Evolutionary conservation across 352 stramenopile genomes (phyloP).

Genomic region (Blastocystis sp.): DNA sequence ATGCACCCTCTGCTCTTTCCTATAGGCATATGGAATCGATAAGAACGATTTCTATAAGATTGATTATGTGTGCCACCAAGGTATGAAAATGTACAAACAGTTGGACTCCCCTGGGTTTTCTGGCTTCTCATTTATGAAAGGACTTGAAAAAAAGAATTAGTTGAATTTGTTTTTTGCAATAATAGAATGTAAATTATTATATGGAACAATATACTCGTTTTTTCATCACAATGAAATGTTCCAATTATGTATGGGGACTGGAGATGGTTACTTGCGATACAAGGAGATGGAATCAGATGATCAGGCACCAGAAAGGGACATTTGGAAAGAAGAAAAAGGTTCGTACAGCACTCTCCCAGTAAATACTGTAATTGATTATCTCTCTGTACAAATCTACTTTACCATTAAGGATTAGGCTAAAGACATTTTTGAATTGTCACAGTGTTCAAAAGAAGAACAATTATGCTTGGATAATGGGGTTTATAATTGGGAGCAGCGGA

Average conservation of each 20-base stretch:
- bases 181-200: background rate
- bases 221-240: background rate
- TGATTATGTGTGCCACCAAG: slow-evolving; percentile 42
- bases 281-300: background rate
- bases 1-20: background rate
- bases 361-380: background rate
- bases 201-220: background rate
- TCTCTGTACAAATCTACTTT: background rate
- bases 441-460: background rate
- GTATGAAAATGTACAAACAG: slow-evolving; percentile 53
- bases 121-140: slow-evolving; percentile 51
- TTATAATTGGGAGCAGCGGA: background rate
- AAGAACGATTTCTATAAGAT: slow-evolving; percentile 56
- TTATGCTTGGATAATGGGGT: background rate
- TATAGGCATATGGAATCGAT: background rate
- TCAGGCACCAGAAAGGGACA: background rate
- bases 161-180: background rate
- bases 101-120: slow-evolving; percentile 37
- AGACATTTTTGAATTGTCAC: background rate
- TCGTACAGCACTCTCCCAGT: background rate
- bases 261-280: background rate
- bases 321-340: background rate
- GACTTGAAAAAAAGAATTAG: background rate
- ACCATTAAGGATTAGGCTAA: background rate
- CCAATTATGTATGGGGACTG: background rate